Evolutionary conservation across 139 green algal species (phyloP).

Genomic region (Picochlorum sp.): DNA sequence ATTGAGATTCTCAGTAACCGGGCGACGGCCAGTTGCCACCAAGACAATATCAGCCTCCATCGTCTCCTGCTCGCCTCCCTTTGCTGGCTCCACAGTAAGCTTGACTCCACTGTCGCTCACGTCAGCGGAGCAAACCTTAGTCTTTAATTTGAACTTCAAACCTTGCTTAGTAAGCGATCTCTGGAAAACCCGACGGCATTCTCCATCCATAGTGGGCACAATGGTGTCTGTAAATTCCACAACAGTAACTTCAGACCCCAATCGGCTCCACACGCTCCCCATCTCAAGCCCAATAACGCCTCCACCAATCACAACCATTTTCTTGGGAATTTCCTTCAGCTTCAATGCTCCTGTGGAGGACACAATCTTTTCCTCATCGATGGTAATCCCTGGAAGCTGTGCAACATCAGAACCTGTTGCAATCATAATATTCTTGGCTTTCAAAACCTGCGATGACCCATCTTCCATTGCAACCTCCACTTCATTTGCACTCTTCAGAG

Average conservation of each 20-base stretch:
- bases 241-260: constrained; percentile 90
- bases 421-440: constrained; percentile 92
- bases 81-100: constrained; percentile 49
- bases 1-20: constrained; percentile 66
- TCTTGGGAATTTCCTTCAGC: constrained; percentile 81
- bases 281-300: constrained; percentile 98
- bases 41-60: constrained; percentile 88
- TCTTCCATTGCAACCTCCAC: constrained; percentile 75
- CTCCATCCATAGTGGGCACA: constrained; percentile 81
- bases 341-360: constrained; percentile 90
- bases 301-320: constrained; percentile 91
- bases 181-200: constrained; percentile 83
- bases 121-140: constrained; percentile 70
- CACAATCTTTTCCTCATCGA: constrained; percentile 94
- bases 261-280: constrained; percentile 85
- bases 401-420: constrained; percentile 91
- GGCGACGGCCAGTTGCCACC: constrained; percentile 75
- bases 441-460: constrained; percentile 49
- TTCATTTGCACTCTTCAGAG: constrained; percentile 56
- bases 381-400: constrained; percentile 71
- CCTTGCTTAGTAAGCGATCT: constrained; percentile 92
- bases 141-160: constrained; percentile 93
- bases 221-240: constrained; percentile 92
- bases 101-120: constrained; percentile 47
- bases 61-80: constrained; percentile 57